These are phyloP conservation scores for Salix koriyanagi DNA, from an alignment of 345 rosid species.

Conservation along the genomic window DNA sequence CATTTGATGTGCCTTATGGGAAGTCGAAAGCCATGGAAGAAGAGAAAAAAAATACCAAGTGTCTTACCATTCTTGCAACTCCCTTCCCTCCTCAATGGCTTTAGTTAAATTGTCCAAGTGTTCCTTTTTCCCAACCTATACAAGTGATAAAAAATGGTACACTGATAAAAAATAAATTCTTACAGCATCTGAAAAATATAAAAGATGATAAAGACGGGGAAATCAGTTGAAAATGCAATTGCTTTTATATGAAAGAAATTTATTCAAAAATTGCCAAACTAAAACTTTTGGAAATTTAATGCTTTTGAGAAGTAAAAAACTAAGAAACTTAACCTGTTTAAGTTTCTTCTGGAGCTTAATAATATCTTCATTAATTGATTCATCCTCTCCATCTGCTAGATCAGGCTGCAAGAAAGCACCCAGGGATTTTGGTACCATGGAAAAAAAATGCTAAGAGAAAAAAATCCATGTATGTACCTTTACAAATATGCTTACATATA, in stretches of 20 bases:
- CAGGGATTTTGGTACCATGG: neutral
- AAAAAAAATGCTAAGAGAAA: neutral
- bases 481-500: neutral
- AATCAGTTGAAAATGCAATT: neutral
- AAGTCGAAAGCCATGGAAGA: neutral
- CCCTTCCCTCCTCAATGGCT: constrained; percentile 32
- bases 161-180: neutral
- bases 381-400: constrained; percentile 55
- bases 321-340: constrained; percentile 36
- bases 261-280: neutral
- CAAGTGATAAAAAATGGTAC: neutral
- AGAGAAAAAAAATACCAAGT: neutral
- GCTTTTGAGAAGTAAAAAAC: neutral
- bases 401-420: constrained; percentile 44
- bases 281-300: neutral
- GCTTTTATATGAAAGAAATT: neutral
- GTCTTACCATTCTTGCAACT: constrained; percentile 36
- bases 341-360: constrained; percentile 38
- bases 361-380: constrained; percentile 36
- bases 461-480: neutral
- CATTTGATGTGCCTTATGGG: neutral
- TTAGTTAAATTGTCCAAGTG: constrained; percentile 25
- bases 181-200: neutral
- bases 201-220: neutral
- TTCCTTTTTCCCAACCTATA: constrained; percentile 36